phyloP scores from a whole-genome alignment of 345 rosid species.

The Brassica juncea region DNA sequence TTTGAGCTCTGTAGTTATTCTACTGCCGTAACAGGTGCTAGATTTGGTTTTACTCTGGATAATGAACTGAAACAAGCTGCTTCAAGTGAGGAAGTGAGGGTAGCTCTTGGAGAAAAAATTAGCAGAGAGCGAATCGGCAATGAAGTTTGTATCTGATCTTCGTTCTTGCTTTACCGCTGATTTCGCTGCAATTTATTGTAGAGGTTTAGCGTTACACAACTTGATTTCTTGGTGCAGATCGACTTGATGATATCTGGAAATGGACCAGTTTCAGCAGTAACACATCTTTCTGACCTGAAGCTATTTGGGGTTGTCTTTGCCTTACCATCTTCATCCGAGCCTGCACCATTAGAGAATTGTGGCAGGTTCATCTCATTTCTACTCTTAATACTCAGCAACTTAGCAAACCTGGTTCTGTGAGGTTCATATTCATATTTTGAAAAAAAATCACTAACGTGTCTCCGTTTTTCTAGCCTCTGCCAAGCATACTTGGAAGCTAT shows the following conservation, averaged over 20 bases:
- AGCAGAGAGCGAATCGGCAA: slow-evolving; percentile 92
- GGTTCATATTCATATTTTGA: slow-evolving; percentile 7
- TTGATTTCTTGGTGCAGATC: slow-evolving; percentile 55
- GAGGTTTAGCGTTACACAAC: slow-evolving; percentile 19
- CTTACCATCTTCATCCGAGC: slow-evolving; percentile 59
- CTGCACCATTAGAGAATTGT: slow-evolving; percentile 56
- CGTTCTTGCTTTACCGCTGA: slow-evolving; percentile 19
- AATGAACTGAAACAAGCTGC: slow-evolving; percentile 80
- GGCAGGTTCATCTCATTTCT: slow-evolving; percentile 50
- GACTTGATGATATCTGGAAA: slow-evolving; percentile 86
- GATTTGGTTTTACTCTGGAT: slow-evolving; percentile 73
- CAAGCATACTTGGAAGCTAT: slow-evolving; percentile 66
- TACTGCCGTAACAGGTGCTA: slow-evolving; percentile 65
- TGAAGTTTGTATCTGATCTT: slow-evolving; percentile 58
- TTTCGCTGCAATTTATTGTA: slow-evolving; percentile 7
- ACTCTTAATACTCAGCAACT: neutral
- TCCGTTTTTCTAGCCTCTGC: slow-evolving; percentile 51
- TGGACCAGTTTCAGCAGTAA: slow-evolving; percentile 74
- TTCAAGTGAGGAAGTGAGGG: slow-evolving; percentile 69
- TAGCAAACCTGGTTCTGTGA: slow-evolving; percentile 6
- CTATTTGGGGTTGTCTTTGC: slow-evolving; percentile 71
- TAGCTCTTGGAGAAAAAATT: slow-evolving; percentile 80
- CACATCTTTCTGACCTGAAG: slow-evolving; percentile 55
- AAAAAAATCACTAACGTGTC: slow-evolving; percentile 20
- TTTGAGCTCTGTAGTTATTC: slow-evolving; percentile 21